These are phyloP conservation scores for Candida tropicalis DNA, from an alignment of 1,139 yeast species.

Conservation along the genomic window DNA sequence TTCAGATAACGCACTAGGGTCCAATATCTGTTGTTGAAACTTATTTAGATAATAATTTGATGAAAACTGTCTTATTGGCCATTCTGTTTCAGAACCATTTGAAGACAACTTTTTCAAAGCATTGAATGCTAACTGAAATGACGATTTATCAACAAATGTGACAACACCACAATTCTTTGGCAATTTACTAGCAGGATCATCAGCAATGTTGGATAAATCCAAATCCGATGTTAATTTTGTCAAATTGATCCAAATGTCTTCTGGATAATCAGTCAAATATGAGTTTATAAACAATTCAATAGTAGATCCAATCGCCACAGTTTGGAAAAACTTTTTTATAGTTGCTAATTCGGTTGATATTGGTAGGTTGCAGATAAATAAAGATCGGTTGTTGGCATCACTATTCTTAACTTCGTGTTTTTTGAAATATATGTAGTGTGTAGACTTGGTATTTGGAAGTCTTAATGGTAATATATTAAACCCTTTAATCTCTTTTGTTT, in stretches of 20 bases:
- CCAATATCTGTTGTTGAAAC: slow-evolving; percentile 39
- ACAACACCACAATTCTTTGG: slow-evolving; percentile 78
- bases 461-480: slow-evolving; percentile 53
- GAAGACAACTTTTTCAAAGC: slow-evolving; percentile 55
- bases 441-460: slow-evolving; percentile 33
- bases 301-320: slow-evolving; percentile 62
- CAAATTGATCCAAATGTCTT: slow-evolving; percentile 61
- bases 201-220: slow-evolving; percentile 28
- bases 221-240: slow-evolving; percentile 63
- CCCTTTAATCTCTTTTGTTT: slow-evolving; percentile 51
- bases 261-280: slow-evolving; percentile 40
- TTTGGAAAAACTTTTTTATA: slow-evolving; percentile 60
- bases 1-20: slow-evolving; percentile 48
- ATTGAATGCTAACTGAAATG: slow-evolving; percentile 65
- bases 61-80: slow-evolving; percentile 37
- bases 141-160: slow-evolving; percentile 74
- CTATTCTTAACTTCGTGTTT: slow-evolving; percentile 58
- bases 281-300: slow-evolving; percentile 51
- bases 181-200: slow-evolving; percentile 42
- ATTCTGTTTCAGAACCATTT: slow-evolving; percentile 24
- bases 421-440: slow-evolving; percentile 60
- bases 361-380: slow-evolving; percentile 82
- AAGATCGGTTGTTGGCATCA: slow-evolving; percentile 38
- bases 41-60: slow-evolving; percentile 32
- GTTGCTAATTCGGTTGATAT: slow-evolving; percentile 54